Evolutionary conservation across 1,139 yeast species (phyloP).

Genomic region (Sugiyamaella pinicola): DNA sequence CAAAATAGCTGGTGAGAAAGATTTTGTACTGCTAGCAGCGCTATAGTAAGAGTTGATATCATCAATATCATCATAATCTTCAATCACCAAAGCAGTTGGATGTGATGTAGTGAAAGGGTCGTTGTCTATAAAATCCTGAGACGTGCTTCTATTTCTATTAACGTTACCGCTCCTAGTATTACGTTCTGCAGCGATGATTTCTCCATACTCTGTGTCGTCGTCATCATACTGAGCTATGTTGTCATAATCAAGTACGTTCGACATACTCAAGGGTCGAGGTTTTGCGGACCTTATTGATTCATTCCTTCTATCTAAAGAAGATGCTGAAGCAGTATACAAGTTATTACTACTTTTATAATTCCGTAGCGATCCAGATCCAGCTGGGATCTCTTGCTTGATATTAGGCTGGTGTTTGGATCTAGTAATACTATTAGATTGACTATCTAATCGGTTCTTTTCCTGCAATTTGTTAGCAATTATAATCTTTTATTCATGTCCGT

Average conservation of each 20-base stretch:
- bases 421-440: not conserved
- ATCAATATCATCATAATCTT: constrained; percentile 17
- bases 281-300: not conserved
- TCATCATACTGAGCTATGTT: constrained; percentile 8
- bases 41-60: constrained; percentile 17
- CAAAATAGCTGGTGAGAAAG: constrained; percentile 2
- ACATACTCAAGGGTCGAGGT: constrained; percentile 10
- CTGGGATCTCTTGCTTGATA: not conserved
- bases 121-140: not conserved
- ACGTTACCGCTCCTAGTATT: not conserved
- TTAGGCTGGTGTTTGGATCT: not conserved
- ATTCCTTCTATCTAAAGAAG: constrained; percentile 11
- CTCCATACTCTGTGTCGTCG: not conserved
- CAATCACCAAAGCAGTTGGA: constrained; percentile 13
- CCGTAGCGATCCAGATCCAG: not conserved
- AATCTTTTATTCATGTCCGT: not conserved
- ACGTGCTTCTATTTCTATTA: not conserved
- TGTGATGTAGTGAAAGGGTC: constrained; percentile 14
- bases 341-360: not conserved
- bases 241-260: constrained; percentile 9
- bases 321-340: constrained; percentile 6
- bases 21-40: constrained; percentile 16
- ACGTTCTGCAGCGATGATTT: not conserved
- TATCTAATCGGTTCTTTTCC: not conserved
- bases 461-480: not conserved